These are phyloP conservation scores for Rhizopogon roseolus DNA, from an alignment of 768 basidiomycete genomes.

Conservation along the genomic window DNA sequence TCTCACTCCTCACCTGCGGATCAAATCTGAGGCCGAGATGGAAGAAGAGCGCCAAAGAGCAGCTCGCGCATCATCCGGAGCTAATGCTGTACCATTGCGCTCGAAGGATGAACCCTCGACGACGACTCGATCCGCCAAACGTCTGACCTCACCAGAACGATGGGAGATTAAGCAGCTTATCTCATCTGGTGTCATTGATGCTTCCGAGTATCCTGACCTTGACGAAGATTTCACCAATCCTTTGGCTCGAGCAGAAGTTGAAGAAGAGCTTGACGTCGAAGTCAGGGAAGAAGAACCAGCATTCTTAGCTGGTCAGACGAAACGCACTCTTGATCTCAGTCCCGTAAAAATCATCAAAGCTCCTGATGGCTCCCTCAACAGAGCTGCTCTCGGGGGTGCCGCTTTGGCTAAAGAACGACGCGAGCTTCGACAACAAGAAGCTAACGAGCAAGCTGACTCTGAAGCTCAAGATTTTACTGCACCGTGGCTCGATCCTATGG, in stretches of 20 bases:
- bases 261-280: slow-evolving; percentile 97
- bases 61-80: slow-evolving; percentile 66
- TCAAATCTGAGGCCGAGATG: slow-evolving; percentile 91
- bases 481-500: slow-evolving; percentile 99
- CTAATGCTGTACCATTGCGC: slow-evolving; percentile 82
- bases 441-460: slow-evolving; percentile 90
- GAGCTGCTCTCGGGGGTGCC: slow-evolving; percentile 92
- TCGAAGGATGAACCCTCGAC: slow-evolving; percentile 39
- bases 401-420: slow-evolving; percentile 92
- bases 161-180: slow-evolving; percentile 99
- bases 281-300: slow-evolving; percentile 95
- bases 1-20: slow-evolving; percentile 89
- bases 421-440: slow-evolving; percentile 91
- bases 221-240: slow-evolving; percentile 83
- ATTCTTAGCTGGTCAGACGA: slow-evolving; percentile 95
- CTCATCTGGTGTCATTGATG: slow-evolving; percentile 86
- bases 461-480: slow-evolving; percentile 92
- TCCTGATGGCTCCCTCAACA: slow-evolving; percentile 94
- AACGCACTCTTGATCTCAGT: slow-evolving; percentile 89
- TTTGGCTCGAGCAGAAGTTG: slow-evolving; percentile 77
- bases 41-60: slow-evolving; percentile 71
- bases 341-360: slow-evolving; percentile 99
- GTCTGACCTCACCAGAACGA: slow-evolving; percentile 92
- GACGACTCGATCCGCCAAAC: slow-evolving; percentile 73
- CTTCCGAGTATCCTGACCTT: slow-evolving; percentile 91